Conservation (phyloP, 768 basidiomycete species). For the Rhodocollybia butyracea region DNA sequence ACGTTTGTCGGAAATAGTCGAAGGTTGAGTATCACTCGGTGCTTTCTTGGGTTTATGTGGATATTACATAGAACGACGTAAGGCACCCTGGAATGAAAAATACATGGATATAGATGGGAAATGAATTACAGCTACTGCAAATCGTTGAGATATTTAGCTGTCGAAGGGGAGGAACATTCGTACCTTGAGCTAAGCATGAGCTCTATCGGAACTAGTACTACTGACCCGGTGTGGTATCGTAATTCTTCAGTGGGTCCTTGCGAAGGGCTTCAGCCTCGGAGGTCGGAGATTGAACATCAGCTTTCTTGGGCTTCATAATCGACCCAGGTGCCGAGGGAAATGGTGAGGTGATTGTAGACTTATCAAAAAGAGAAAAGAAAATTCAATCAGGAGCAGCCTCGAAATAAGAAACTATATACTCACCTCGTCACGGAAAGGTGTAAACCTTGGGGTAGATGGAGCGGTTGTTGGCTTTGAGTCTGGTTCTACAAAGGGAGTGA, state of each 20-base stretch:
- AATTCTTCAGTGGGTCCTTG: conserved; percentile 81
- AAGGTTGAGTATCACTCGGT: too few relatives aligned
- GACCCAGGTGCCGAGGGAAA: conserved; percentile 41
- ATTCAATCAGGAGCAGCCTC: conserved; percentile 6
- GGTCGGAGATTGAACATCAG: conserved; percentile 39
- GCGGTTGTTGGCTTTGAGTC: conserved; percentile 17
- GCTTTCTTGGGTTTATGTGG: too few relatives aligned
- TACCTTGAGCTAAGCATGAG: neutral
- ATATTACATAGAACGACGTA: too few relatives aligned
- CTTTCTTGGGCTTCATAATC: conserved; percentile 66
- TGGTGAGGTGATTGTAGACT: conserved; percentile 27
- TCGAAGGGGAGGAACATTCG: too few relatives aligned
- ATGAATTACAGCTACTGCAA: too few relatives aligned
- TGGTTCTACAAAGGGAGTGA: conserved; percentile 17
- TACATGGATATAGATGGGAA: too few relatives aligned
- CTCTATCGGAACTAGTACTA: neutral
- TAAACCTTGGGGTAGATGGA: conserved; percentile 56
- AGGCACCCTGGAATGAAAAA: too few relatives aligned
- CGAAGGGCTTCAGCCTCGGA: conserved; percentile 77
- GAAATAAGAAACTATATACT: conserved; percentile 19
- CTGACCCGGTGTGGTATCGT: conserved; percentile 23
- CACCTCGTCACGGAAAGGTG: conserved; percentile 74
- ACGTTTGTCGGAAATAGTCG: too few relatives aligned
- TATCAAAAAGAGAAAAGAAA: conserved; percentile 16
- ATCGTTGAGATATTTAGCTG: too few relatives aligned